These are phyloP conservation scores for Carex pumila DNA, from an alignment of 176 grass and related monocot species.

Conservation along the genomic window DNA sequence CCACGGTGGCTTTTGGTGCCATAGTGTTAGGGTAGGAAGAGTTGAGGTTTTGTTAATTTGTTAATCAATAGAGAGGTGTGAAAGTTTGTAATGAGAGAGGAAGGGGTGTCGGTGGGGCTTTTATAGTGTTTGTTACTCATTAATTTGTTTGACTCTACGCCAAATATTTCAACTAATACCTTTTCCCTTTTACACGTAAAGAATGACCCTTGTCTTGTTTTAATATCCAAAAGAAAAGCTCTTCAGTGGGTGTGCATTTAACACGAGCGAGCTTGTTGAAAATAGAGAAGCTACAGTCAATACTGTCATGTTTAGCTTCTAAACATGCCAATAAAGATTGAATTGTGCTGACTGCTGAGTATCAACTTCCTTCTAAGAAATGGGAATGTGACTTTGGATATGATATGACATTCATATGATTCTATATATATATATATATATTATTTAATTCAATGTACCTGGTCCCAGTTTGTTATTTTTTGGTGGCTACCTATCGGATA, in stretches of 20 bases:
- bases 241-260: neutral
- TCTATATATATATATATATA: too few relatives aligned
- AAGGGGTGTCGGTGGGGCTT: neutral
- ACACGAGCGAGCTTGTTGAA: slow-evolving; percentile 1
- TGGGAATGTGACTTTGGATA: neutral
- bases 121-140: too few relatives aligned
- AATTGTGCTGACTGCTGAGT: neutral
- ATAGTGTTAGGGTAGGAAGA: neutral
- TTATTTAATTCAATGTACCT: neutral
- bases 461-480: neutral
- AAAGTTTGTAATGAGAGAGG: slow-evolving; percentile 7
- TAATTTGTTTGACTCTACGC: neutral
- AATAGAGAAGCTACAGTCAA: slow-evolving; percentile 1
- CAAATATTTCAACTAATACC: neutral
- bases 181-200: neutral
- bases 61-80: neutral
- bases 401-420: neutral
- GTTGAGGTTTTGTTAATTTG: neutral
- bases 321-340: neutral
- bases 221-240: neutral
- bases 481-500: neutral
- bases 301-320: neutral
- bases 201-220: neutral
- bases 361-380: neutral
- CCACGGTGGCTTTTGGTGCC: slow-evolving; percentile 20